Conservation (phyloP, 2,329 filamentous ascomycete genomes). For the Diplodia intermedia region DNA sequence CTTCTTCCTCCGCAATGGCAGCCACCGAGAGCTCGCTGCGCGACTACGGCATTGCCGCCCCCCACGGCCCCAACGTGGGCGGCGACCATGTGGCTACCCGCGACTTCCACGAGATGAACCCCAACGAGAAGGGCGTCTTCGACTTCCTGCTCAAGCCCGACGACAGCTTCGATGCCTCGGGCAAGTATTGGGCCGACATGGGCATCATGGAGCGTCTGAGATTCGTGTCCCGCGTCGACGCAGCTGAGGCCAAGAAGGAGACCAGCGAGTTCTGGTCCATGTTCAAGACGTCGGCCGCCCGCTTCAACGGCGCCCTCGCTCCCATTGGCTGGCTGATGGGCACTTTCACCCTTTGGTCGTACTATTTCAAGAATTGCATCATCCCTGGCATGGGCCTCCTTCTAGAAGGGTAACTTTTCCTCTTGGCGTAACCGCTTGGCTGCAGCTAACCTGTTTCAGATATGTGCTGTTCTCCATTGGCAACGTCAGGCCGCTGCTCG, state of each 20-base stretch:
- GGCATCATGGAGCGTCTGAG: constrained; percentile 70
- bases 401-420: constrained; percentile 72
- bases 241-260: constrained; percentile 72
- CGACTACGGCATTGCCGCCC: constrained; percentile 57
- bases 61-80: constrained; percentile 56
- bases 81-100: constrained; percentile 54
- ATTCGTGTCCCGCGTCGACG: constrained; percentile 79
- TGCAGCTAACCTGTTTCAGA: constrained; percentile 49
- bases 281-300: constrained; percentile 75
- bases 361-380: constrained; percentile 90
- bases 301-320: constrained; percentile 26
- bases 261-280: constrained; percentile 72
- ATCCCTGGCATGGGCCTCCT: constrained; percentile 91
- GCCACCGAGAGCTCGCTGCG: constrained; percentile 46
- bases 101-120: constrained; percentile 59
- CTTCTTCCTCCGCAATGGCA: background rate
- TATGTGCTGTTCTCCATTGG: constrained; percentile 98
- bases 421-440: constrained; percentile 27
- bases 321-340: constrained; percentile 30
- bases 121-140: constrained; percentile 70
- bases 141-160: constrained; percentile 83
- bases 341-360: constrained; percentile 65
- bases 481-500: constrained; percentile 84
- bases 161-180: constrained; percentile 82
- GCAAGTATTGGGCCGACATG: constrained; percentile 93